A percentile compares a stretch with the other conserved stretches of the same genome.
These are phyloP conservation scores for Polymyxa betae DNA, from an alignment of 208 protist species.

Conservation along the genomic window DNA sequence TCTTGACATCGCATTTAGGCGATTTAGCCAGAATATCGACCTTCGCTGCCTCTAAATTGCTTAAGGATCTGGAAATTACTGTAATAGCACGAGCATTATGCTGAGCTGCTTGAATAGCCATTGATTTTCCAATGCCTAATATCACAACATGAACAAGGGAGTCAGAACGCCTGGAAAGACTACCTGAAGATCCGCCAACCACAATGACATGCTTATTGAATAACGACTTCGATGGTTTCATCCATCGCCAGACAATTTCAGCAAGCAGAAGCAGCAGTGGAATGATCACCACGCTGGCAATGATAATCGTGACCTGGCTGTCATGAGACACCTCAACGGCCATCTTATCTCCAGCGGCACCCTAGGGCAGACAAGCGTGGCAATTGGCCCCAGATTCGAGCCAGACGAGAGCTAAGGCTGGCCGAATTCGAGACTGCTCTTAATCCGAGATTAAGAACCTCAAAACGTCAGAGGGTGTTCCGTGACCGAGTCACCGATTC, in stretches of 20 bases:
- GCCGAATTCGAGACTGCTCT: too few species aligned
- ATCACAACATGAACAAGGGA: neutral
- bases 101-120: conserved; percentile 54
- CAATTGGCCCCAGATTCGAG: too few species aligned
- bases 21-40: conserved; percentile 40
- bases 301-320: neutral
- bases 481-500: too few species aligned
- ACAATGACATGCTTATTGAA: conserved; percentile 63
- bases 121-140: conserved; percentile 61
- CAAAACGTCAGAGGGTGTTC: too few species aligned
- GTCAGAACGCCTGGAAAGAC: neutral
- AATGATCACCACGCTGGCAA: neutral
- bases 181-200: conserved; percentile 62
- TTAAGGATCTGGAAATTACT: conserved; percentile 58
- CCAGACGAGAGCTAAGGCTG: too few species aligned
- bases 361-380: too few species aligned
- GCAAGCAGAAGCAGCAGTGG: neutral
- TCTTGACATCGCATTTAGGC: conserved; percentile 4
- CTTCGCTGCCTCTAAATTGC: conserved; percentile 55
- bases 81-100: conserved; percentile 62
- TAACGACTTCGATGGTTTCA: neutral
- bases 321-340: neutral
- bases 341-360: neutral
- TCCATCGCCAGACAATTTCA: neutral
- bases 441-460: too few species aligned